Conservation (phyloP, 1,284 basidiomycete species). For the Ceratobasidium sp. region DNA sequence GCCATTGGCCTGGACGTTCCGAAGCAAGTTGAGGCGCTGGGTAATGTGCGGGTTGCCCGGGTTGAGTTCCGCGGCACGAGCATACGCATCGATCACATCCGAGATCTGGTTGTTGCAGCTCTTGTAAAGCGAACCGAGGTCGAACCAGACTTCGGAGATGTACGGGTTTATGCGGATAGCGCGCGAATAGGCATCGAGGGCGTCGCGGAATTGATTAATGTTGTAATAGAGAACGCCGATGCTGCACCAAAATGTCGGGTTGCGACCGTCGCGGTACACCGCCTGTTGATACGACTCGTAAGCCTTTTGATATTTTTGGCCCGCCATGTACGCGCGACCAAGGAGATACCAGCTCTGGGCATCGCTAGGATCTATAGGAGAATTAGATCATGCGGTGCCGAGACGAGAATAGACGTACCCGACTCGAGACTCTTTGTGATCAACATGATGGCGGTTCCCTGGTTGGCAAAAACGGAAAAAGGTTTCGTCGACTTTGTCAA, state of each 20-base stretch:
- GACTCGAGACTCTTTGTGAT: slow-evolving; percentile 95
- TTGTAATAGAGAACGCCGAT: slow-evolving; percentile 99
- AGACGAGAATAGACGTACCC: slow-evolving; percentile 64
- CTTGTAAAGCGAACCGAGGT: slow-evolving; percentile 88
- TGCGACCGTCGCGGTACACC: slow-evolving; percentile 97
- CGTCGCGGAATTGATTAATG: slow-evolving; percentile 99
- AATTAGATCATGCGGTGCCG: slow-evolving; percentile 9
- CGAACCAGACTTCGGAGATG: slow-evolving; percentile 91
- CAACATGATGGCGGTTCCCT: slow-evolving; percentile 93
- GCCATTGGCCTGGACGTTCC: slow-evolving; percentile 84
- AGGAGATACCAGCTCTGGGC: slow-evolving; percentile 99
- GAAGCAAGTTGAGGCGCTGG: slow-evolving; percentile 80
- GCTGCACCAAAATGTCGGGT: slow-evolving; percentile 99
- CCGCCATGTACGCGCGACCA: slow-evolving; percentile 98
- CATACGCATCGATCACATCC: slow-evolving; percentile 98
- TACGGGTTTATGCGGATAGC: slow-evolving; percentile 99
- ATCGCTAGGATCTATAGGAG: slow-evolving; percentile 61
- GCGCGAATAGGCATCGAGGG: slow-evolving; percentile 97
- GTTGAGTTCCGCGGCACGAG: slow-evolving; percentile 90
- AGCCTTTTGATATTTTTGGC: slow-evolving; percentile 99
- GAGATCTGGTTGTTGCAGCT: slow-evolving; percentile 99
- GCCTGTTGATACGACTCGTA: slow-evolving; percentile 99
- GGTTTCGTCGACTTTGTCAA: too few relatives aligned
- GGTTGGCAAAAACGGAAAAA: slow-evolving; percentile 97
- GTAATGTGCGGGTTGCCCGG: slow-evolving; percentile 83